phyloP scores from a whole-genome alignment of 768 basidiomycete genomes.

The Crassisporium funariophilum region DNA sequence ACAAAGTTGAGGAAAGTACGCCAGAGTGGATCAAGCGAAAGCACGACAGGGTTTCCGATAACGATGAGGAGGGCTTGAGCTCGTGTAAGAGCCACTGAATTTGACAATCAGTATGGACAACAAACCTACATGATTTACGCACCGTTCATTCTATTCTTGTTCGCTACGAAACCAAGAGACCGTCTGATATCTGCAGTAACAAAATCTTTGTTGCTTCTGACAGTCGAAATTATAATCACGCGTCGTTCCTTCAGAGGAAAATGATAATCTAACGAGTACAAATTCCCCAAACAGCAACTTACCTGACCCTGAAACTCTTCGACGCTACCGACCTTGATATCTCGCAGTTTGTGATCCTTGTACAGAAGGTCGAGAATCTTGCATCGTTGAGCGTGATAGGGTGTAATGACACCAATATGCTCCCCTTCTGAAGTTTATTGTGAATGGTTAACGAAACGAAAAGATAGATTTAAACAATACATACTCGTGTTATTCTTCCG shows the following conservation, averaged over 20 bases:
- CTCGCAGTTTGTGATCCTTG: constrained; percentile 31
- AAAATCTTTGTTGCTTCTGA: constrained; percentile 53
- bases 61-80: constrained; percentile 65
- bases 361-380: constrained; percentile 47
- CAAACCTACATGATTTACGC: constrained; percentile 3
- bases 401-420: constrained; percentile 70
- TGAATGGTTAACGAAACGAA: not conserved
- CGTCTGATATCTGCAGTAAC: constrained; percentile 53
- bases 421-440: constrained; percentile 24
- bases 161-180: constrained; percentile 60
- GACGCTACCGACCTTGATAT: constrained; percentile 64
- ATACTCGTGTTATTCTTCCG: constrained; percentile 42
- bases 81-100: constrained; percentile 66
- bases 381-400: constrained; percentile 63
- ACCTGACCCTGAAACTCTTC: constrained; percentile 75
- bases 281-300: constrained; percentile 8
- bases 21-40: constrained; percentile 64
- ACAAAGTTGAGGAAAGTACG: constrained; percentile 61
- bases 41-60: constrained; percentile 59
- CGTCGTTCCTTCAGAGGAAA: constrained; percentile 46
- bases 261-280: constrained; percentile 7
- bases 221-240: constrained; percentile 61
- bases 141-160: constrained; percentile 61
- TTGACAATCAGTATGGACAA: not conserved
- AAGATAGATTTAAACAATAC: constrained; percentile 15